Base-by-base conservation (phyloP, 768 basidiomycete genomes). In the Macrolepiota albuminosa region DNA sequence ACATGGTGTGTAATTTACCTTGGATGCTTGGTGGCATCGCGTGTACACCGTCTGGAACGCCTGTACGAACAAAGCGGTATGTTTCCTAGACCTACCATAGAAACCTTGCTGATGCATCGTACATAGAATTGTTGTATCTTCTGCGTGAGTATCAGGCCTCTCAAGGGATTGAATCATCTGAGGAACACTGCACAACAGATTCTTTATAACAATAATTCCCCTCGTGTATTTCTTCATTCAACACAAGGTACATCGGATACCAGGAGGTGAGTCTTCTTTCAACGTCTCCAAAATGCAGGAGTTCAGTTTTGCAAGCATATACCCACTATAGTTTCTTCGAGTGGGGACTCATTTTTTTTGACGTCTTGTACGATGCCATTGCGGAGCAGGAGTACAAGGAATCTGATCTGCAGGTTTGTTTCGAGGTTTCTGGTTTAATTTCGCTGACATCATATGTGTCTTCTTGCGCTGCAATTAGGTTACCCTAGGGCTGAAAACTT, bases 281-380 rank as follows among this genome's bases (percentile, higher is more conserved):
- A 45, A 48, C 36, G 46, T 24, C 36, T 10, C 34, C 11, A 36
- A 42, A 62, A 26, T 37, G 63, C 33, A 37, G 7, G 52, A 45
- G 54, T 40, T 57, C 39, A 40, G 34, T 31, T 56, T 49, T 26
- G 16, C 51, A 36, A 92, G 93, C 94, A 11, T 96, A 96, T 72
- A 94, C 91, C 3, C 75, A 75, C 46, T 96, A 95, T 67, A 84
- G 87, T 48, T 87, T 95, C 72, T 90, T 91, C 65, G 94, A 96
- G 73, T 96, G 94, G 94, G 78, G 77, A 8, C 82, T 93, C 51
- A 91, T 93, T 57, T 68, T 87, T 54, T 76, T 87, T 48, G 91
- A 93, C 59, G 76, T 93, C 29, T 59, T 84, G 14, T 93, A 84
- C 64, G 91, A 93, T 68, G 84, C 90, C 0, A 70, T 87, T n/a